phyloP scores from a whole-genome alignment of 345 rosid genomes.

The Crucihimalaya himalaica region DNA sequence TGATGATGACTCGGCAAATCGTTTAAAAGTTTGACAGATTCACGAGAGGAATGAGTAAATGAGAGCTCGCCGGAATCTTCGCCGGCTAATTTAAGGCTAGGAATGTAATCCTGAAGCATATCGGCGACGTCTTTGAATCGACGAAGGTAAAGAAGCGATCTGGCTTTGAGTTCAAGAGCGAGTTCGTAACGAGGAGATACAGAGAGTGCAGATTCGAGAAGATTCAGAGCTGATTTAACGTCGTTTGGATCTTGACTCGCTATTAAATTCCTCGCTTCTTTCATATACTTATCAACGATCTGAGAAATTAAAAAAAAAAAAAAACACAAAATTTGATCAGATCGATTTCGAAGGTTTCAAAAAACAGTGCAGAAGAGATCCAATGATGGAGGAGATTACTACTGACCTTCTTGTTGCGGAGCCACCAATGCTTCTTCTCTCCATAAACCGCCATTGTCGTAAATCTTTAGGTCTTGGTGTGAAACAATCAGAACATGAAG shows the following conservation, averaged over 20 bases:
- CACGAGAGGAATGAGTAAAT: slow-evolving; percentile 36
- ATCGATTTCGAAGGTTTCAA: neutral
- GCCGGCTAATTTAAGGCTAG: slow-evolving; percentile 34
- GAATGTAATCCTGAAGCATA: slow-evolving; percentile 69
- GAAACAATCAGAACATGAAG: slow-evolving; percentile 27
- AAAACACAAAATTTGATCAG: slow-evolving; percentile 3
- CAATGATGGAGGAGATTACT: neutral
- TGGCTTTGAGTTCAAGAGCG: slow-evolving; percentile 51
- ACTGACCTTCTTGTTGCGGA: slow-evolving; percentile 41
- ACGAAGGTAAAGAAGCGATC: slow-evolving; percentile 45
- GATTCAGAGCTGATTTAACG: slow-evolving; percentile 58
- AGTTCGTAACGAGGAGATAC: slow-evolving; percentile 58
- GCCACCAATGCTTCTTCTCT: slow-evolving; percentile 48
- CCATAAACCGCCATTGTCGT: slow-evolving; percentile 39
- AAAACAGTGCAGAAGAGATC: neutral
- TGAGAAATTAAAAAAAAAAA: neutral
- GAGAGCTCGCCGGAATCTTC: slow-evolving; percentile 40
- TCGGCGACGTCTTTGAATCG: slow-evolving; percentile 44
- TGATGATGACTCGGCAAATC: slow-evolving; percentile 46
- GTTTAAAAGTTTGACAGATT: slow-evolving; percentile 58
- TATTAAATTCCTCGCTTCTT: slow-evolving; percentile 70
- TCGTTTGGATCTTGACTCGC: slow-evolving; percentile 68
- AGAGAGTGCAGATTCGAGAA: slow-evolving; percentile 77
- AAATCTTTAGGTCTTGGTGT: slow-evolving; percentile 2
- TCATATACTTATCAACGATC: slow-evolving; percentile 78